These are phyloP conservation scores for Tetraselmis chui DNA, from an alignment of 139 green algal genomes.

Conservation along the genomic window DNA sequence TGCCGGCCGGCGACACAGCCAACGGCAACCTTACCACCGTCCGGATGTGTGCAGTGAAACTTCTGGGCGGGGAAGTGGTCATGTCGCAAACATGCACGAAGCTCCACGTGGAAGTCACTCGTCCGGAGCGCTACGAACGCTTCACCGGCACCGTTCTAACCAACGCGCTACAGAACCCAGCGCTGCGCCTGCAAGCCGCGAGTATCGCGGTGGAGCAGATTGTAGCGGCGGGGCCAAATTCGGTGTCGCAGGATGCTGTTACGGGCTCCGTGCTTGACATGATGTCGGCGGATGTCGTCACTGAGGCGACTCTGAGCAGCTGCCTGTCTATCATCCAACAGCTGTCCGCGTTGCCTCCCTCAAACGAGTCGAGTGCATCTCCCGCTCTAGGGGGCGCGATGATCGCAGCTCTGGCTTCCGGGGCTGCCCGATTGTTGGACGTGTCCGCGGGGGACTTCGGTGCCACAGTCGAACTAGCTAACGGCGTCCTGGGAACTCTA, in stretches of 20 bases:
- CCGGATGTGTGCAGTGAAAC: neutral
- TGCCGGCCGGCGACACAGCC: neutral
- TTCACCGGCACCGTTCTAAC: neutral
- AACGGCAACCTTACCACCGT: neutral
- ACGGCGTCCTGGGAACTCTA: neutral
- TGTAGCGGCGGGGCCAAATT: no score
- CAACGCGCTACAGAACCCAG: neutral
- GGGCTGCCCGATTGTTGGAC: neutral
- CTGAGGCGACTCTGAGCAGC: neutral
- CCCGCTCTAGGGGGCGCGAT: neutral
- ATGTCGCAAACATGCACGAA: neutral
- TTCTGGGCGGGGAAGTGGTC: neutral
- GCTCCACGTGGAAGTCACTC: neutral
- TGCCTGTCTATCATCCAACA: neutral
- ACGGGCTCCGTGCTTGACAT: neutral
- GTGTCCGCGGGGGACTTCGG: neutral
- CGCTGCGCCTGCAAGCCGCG: neutral
- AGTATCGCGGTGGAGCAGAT: neutral
- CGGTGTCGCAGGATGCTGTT: neutral
- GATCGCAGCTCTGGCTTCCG: neutral
- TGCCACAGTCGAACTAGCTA: neutral
- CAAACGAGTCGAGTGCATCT: no score
- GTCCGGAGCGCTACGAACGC: neutral
- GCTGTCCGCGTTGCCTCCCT: neutral
- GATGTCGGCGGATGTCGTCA: neutral